These are phyloP conservation scores for Tuber umbilicatum DNA, from an alignment of 495 filamentous ascomycete species.

Conservation along the genomic window DNA sequence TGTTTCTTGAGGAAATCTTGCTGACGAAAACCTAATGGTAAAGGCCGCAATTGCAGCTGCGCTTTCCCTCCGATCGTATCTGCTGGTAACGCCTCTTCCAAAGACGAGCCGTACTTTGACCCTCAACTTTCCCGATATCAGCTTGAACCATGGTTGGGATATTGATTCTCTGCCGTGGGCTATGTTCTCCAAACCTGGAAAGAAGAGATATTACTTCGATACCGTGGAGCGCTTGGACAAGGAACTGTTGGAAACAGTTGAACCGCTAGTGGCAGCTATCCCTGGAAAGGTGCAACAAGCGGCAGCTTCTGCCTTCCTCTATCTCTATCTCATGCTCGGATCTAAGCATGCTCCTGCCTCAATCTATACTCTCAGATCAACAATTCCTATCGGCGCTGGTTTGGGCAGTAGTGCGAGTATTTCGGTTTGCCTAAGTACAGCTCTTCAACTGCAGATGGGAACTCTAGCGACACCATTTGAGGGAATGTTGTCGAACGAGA, in stretches of 20 bases:
- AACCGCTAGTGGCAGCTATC: slow-evolving; percentile 65
- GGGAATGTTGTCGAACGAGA: slow-evolving; percentile 76
- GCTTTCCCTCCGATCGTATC: slow-evolving; percentile 88
- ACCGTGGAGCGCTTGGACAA: slow-evolving; percentile 75
- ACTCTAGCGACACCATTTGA: slow-evolving; percentile 80
- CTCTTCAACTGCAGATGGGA: slow-evolving; percentile 79
- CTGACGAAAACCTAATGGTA: slow-evolving; percentile 10
- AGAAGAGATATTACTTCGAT: slow-evolving; percentile 86
- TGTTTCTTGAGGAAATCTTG: slow-evolving; percentile 16
- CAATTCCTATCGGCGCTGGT: slow-evolving; percentile 86
- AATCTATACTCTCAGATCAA: slow-evolving; percentile 85
- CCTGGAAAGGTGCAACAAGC: slow-evolving; percentile 75
- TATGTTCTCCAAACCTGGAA: slow-evolving; percentile 65
- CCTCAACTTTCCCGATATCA: slow-evolving; percentile 79
- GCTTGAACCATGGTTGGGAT: slow-evolving; percentile 80
- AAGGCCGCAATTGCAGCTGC: slow-evolving; percentile 87
- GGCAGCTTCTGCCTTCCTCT: slow-evolving; percentile 79
- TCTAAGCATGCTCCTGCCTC: slow-evolving; percentile 68
- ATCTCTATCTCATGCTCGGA: slow-evolving; percentile 83
- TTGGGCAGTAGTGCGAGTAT: slow-evolving; percentile 90
- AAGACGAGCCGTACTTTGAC: slow-evolving; percentile 80
- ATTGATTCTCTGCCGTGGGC: slow-evolving; percentile 84
- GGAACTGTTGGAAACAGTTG: slow-evolving; percentile 67
- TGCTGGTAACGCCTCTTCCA: slow-evolving; percentile 82
- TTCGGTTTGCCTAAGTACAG: slow-evolving; percentile 78